Base-by-base conservation (phyloP, 108 stramenopile genomes). In the Cyclotella distinguenda region DNA sequence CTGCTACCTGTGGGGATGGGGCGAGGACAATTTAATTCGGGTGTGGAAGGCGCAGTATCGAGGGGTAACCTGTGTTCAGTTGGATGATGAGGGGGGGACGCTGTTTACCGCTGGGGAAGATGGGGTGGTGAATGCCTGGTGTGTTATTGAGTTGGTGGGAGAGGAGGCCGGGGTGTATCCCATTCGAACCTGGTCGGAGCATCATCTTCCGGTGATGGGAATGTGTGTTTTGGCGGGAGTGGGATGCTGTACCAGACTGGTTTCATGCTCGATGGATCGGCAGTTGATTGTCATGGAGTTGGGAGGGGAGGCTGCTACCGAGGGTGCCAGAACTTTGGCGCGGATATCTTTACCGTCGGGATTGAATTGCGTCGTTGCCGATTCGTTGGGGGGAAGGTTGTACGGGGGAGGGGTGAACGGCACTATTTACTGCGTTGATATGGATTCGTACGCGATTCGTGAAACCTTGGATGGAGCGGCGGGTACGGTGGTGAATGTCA, bases 61-160 rank as follows among this genome's bases (percentile, higher is more conserved):
- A 13, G 49, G 89, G 6, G 68, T 82, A 44, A 72, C 77, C 1
- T 79, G 77, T 25, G 39, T 87, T 62, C 60, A 68, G 30, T 89
- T 85, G 70, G 49, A 52, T 25, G 77, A 71, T 35, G 84, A 83
- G 57, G 88, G 84, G 45, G 88, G 84, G 11, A 49, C 77, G 36
- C 51, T 94, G 47, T 76, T 89, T 13, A 89, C 92, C 8, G 92
- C 82, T 40, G 92, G 89, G 28, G 87, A 81, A 19, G 92, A 94
- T 80, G 92, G 89, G 0, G 88, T 94, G 61, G 81, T 90, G 3
- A 88, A 90, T 71, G 66, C 77, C 3, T 94, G 84, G 66, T 64
- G 75, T 30, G 36, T 90, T 22, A 38, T 85, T 43, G 88, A 87
- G 55, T 40, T 90, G 19, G 86, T 90, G 1, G 71, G 66, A 19